Evolutionary conservation across 2,329 filamentous ascomycete species (phyloP).

Genomic region (Cryphonectria japonica): DNA sequence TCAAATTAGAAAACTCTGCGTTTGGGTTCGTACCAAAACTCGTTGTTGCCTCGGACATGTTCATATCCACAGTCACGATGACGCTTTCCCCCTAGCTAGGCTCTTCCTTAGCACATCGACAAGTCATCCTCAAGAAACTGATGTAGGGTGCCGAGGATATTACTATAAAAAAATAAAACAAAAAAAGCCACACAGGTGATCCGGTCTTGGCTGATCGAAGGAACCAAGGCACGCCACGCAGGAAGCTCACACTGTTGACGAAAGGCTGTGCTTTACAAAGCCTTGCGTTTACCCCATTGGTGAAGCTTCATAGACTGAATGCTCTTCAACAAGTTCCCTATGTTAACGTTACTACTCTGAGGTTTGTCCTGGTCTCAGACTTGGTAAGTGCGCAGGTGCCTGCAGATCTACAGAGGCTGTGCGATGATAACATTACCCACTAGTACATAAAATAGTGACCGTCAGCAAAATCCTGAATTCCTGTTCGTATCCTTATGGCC

Average conservation of each 20-base stretch:
- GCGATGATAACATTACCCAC: neutral
- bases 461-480: neutral
- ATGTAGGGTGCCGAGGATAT: neutral
- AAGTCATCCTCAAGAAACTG: neutral
- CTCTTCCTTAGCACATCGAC: neutral
- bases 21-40: too few relatives aligned
- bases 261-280: neutral
- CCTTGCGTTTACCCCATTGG: neutral
- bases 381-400: neutral
- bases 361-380: neutral
- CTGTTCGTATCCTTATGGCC: neutral
- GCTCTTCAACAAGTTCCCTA: neutral
- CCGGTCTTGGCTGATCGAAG: neutral
- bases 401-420: conserved; percentile 1
- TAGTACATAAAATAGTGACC: neutral
- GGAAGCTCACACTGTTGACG: neutral
- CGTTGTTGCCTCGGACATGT: neutral
- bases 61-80: neutral
- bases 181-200: neutral
- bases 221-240: neutral
- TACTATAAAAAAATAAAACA: neutral
- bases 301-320: neutral
- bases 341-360: neutral
- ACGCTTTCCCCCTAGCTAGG: neutral
- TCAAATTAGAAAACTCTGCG: too few relatives aligned